Base-by-base conservation (phyloP, 306 rosid species). In the Corylus americana region DNA sequence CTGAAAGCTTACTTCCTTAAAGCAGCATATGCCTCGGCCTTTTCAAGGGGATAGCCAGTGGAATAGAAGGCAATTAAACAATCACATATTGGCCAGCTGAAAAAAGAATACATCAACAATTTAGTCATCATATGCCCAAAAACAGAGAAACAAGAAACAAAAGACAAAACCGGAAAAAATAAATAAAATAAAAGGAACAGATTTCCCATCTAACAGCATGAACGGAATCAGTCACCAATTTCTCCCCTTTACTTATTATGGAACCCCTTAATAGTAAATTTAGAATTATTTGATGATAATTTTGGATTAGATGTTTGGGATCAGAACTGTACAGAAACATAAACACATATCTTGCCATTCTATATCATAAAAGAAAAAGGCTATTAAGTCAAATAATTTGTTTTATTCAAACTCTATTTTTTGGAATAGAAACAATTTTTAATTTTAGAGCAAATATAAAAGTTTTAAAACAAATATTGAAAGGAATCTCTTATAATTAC, bases 51-150 rank as follows among this genome's bases (percentile, higher is more conserved):
- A 86, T 93, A 96, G 70, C 97, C 99, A 79, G 86, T 78, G 85
- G 99, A 96, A 83, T 96, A 78, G 83, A 96, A 96, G 82, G 97
- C 98, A 86, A 96, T 93, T 92, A 96, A 88, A 88, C 99, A 91
- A 78, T 96, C 98, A 79, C 97, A 96, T 79, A 87, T 49, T 57
- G 98, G 98, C 99, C 99, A 96, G 80, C 99, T 96, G 97, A 88
- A 85, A 90, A n/a, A 81, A 79, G 72, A 78, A 71, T 47, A 76
- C 14, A 47, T 16, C 66, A 73, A 67, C 71, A 78, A 73, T 74
- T 76, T 57, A 86, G 45, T 76, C 71, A 72, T 66, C 50, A 80
- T 17, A 77, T 8, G 39, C 45, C 45, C 45, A 42, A 13, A 63
- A 14, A 29, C 20, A 2, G 0, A 63, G 18, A 62, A 62, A 62